Conservation (phyloP, 768 basidiomycete genomes). For the Rhodosporidiobolus odoratus region DNA sequence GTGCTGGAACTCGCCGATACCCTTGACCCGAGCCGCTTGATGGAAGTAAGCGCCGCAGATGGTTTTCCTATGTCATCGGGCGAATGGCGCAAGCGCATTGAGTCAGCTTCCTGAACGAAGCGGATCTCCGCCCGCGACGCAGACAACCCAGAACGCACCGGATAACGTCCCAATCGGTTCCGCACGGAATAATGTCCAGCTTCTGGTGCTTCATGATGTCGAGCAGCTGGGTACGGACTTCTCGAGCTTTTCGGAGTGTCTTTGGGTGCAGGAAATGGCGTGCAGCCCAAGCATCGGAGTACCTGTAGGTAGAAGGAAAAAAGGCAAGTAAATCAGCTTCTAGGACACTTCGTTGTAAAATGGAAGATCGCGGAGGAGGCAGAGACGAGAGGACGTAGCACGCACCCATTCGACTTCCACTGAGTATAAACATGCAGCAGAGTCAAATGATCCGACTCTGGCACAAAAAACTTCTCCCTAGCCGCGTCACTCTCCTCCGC, state of each 20-base stretch:
- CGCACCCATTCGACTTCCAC: conserved; percentile 92
- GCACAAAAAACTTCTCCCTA: conserved; percentile 95
- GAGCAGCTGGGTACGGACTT: conserved; percentile 90
- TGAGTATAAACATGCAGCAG: conserved; percentile 93
- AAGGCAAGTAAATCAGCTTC: neutral
- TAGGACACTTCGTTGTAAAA: neutral
- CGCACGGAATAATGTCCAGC: conserved; percentile 83
- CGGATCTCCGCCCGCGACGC: neutral
- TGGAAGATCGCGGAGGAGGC: neutral
- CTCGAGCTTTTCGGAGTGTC: conserved; percentile 84
- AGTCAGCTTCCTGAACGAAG: neutral
- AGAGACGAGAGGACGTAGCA: conserved; percentile 13
- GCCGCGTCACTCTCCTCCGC: conserved; percentile 98
- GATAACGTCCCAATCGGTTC: conserved; percentile 90
- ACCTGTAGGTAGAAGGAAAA: conserved; percentile 54
- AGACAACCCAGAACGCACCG: conserved; percentile 49
- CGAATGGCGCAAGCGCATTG: too few relatives aligned
- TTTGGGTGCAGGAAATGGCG: conserved; percentile 96
- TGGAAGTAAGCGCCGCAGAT: conserved; percentile 98
- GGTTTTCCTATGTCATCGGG: conserved; percentile 69
- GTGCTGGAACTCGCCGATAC: conserved; percentile 98
- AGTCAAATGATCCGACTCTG: conserved; percentile 95
- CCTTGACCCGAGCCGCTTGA: conserved; percentile 95
- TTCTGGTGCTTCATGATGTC: conserved; percentile 99
- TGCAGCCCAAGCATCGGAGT: conserved; percentile 88